Percentiles rank a stretch among this genome's conserved stretches.
Conservation (phyloP, 2,329 filamentous ascomycete genomes). For the Alternaria sp. region DNA sequence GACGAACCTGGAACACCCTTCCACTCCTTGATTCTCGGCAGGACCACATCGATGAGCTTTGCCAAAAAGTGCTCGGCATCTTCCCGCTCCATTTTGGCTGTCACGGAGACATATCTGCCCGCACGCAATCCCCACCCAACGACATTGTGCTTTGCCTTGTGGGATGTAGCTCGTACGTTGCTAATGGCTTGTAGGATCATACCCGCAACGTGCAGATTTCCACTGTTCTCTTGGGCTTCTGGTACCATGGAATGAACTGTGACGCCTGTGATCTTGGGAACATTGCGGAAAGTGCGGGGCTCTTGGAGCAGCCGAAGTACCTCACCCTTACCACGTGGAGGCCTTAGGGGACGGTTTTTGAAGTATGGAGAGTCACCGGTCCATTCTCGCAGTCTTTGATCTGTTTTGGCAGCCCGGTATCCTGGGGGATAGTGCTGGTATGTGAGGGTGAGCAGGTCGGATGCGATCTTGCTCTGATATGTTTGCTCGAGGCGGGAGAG, state of each 20-base stretch:
- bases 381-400: conserved; percentile 81
- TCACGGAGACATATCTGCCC: conserved; percentile 77
- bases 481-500: conserved; percentile 88
- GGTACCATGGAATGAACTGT: conserved; percentile 81
- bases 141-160: conserved; percentile 74
- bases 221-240: conserved; percentile 73
- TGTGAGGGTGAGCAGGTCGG: conserved; percentile 87
- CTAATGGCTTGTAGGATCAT: conserved; percentile 88
- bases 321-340: conserved; percentile 79
- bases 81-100: conserved; percentile 79
- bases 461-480: conserved; percentile 83
- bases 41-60: conserved; percentile 87
- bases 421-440: conserved; percentile 89
- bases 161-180: conserved; percentile 75
- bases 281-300: conserved; percentile 78
- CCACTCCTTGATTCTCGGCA: conserved; percentile 98
- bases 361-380: conserved; percentile 92
- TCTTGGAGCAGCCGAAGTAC: conserved; percentile 73
- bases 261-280: conserved; percentile 82
- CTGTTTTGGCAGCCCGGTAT: conserved; percentile 65
- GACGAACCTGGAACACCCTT: conserved; percentile 77
- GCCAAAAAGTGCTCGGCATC: conserved; percentile 90
- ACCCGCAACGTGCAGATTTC: conserved; percentile 81
- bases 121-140: conserved; percentile 77
- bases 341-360: conserved; percentile 86